Evolutionary conservation across 2,329 filamentous ascomycete genomes (phyloP).

Genomic region (Chaetothyriales sp.): DNA sequence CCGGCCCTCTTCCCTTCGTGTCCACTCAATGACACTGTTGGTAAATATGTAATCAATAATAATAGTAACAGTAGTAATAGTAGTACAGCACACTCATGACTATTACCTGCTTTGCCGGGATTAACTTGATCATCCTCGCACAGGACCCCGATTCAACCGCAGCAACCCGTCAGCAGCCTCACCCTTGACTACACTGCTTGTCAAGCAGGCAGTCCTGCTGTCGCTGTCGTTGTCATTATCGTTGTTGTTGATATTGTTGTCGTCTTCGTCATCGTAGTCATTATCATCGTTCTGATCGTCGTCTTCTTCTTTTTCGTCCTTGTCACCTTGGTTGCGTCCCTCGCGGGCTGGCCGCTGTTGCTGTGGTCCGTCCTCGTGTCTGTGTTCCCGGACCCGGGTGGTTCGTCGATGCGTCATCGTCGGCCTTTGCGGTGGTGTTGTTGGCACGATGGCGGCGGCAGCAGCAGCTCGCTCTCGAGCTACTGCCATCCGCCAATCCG

Average conservation of each 20-base stretch:
- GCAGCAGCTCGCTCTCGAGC: slow-evolving; percentile 11
- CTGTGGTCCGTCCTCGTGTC: too few relatives aligned
- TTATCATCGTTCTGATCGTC: not conserved
- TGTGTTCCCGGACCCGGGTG: slow-evolving; percentile 3
- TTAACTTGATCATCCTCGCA: not conserved
- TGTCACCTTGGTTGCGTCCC: not conserved
- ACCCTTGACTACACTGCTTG: slow-evolving; percentile 17
- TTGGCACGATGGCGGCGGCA: slow-evolving; percentile 12
- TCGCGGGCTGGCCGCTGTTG: not conserved
- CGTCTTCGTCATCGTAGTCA: not conserved
- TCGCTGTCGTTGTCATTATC: not conserved
- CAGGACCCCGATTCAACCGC: slow-evolving; percentile 6
- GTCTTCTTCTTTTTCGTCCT: not conserved
- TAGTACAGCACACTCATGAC: not conserved
- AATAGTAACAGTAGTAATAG: too few relatives aligned
- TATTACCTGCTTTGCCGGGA: not conserved
- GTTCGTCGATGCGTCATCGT: too few relatives aligned
- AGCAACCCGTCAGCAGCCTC: slow-evolving; percentile 16
- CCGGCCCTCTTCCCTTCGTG: too few relatives aligned
- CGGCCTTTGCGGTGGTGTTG: slow-evolving; percentile 11
- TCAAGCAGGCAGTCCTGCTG: slow-evolving; percentile 1
- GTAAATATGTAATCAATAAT: too few relatives aligned
- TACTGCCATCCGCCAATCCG: slow-evolving; percentile 10
- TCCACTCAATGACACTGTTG: too few relatives aligned
- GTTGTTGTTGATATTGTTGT: not conserved